Conservation (phyloP, 768 basidiomycete genomes). For the Vararia minispora region DNA sequence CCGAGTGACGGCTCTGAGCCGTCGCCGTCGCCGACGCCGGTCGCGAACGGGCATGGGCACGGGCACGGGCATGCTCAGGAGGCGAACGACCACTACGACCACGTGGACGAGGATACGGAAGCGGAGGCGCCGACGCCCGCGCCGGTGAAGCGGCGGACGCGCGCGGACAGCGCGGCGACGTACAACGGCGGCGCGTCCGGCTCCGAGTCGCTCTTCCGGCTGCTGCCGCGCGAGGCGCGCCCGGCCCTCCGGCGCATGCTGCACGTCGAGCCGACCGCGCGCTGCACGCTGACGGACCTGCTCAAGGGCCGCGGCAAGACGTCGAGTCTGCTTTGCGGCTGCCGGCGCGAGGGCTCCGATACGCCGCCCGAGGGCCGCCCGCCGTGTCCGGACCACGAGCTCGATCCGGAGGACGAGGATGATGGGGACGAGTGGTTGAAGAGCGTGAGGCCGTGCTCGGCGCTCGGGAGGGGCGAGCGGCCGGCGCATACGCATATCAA, state of each 20-base stretch:
- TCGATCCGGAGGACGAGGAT: slow-evolving; percentile 56
- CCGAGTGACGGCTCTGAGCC: too few relatives aligned
- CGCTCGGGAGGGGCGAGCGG: slow-evolving; percentile 23
- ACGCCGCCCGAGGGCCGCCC: slow-evolving; percentile 27
- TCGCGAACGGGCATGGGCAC: neutral
- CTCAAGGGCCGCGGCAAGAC: slow-evolving; percentile 72
- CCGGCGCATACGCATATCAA: slow-evolving; percentile 63
- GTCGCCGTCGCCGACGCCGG: neutral
- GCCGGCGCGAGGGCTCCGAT: slow-evolving; percentile 28
- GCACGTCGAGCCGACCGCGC: slow-evolving; percentile 74
- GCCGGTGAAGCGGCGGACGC: slow-evolving; percentile 11
- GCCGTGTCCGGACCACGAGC: slow-evolving; percentile 58
- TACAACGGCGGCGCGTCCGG: slow-evolving; percentile 51
- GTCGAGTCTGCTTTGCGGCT: slow-evolving; percentile 71
- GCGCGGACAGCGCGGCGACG: slow-evolving; percentile 39
- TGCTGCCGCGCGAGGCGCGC: slow-evolving; percentile 88
- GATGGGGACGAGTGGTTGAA: slow-evolving; percentile 87
- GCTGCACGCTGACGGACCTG: slow-evolving; percentile 89
- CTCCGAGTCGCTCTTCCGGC: slow-evolving; percentile 91
- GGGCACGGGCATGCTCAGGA: neutral
- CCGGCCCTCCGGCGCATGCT: slow-evolving; percentile 90
- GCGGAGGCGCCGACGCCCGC: slow-evolving; percentile 9
- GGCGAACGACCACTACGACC: neutral
- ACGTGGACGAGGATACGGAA: neutral
- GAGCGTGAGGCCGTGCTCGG: slow-evolving; percentile 58